Percentiles rank a stretch among this genome's conserved stretches.
Evolutionary conservation across 2,329 filamentous ascomycete genomes (phyloP).

Genomic region (Pleurostoma richardsiae): DNA sequence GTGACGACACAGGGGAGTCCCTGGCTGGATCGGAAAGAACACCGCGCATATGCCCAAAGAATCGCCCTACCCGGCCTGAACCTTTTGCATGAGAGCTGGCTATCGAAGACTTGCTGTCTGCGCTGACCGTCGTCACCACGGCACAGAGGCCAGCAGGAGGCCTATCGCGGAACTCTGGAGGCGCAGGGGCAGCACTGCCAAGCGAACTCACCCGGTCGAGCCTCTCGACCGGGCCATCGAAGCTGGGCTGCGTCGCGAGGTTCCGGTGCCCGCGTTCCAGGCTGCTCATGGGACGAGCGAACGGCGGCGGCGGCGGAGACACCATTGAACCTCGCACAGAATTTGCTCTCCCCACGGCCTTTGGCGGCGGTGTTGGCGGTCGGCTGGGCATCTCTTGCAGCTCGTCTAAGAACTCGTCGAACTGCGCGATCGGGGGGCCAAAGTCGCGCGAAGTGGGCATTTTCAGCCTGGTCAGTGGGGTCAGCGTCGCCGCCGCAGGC

Average conservation of each 20-base stretch:
- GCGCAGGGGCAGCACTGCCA: background rate
- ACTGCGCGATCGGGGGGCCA: constrained; percentile 20
- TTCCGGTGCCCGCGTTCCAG: background rate
- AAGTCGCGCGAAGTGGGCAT: constrained; percentile 10
- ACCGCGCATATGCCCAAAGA: constrained; percentile 7
- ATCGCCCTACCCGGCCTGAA: constrained; percentile 3
- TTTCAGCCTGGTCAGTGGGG: background rate
- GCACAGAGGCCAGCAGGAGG: background rate
- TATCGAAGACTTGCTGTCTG: background rate
- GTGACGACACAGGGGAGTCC: too few species aligned
- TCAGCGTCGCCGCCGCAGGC: constrained; percentile 8
- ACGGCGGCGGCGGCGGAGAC: background rate
- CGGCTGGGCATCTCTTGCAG: constrained; percentile 15
- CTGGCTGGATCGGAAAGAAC: background rate
- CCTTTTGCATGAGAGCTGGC: background rate
- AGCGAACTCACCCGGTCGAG: background rate
- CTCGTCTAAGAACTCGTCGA: constrained; percentile 22
- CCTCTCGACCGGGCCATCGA: too few species aligned
- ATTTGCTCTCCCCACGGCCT: constrained; percentile 11
- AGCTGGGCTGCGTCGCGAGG: too few species aligned
- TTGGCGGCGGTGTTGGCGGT: constrained; percentile 20
- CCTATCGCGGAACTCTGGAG: background rate
- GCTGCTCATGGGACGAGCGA: background rate
- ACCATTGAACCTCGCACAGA: background rate
- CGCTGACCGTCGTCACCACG: background rate